Conservation (phyloP, 805 yeast genomes). For the Wickerhamiella shivajii region DNA sequence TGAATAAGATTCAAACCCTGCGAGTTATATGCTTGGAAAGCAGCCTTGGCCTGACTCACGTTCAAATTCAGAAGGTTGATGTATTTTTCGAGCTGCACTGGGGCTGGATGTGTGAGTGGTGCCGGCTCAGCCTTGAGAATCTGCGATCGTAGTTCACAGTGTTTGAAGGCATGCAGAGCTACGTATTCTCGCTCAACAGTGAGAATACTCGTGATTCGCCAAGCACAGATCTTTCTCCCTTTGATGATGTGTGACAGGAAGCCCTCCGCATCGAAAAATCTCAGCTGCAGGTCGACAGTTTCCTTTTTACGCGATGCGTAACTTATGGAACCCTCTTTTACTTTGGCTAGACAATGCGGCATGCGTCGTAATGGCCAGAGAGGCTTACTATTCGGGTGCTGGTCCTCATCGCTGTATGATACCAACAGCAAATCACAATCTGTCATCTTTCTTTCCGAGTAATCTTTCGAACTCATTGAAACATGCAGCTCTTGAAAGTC, state of each 20-base stretch:
- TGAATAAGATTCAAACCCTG: slow-evolving; percentile 83
- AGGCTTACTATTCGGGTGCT: slow-evolving; percentile 11
- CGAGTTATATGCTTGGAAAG: slow-evolving; percentile 49
- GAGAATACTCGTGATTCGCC: slow-evolving; percentile 72
- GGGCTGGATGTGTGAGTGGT: slow-evolving; percentile 24
- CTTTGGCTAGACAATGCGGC: slow-evolving; percentile 61
- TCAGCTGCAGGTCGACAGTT: slow-evolving; percentile 57
- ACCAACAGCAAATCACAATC: slow-evolving; percentile 69
- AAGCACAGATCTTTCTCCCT: slow-evolving; percentile 45
- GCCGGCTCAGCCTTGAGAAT: slow-evolving; percentile 57
- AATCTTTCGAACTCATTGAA: slow-evolving; percentile 39
- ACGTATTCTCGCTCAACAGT: slow-evolving; percentile 89
- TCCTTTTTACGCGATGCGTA: slow-evolving; percentile 41
- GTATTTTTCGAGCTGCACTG: slow-evolving; percentile 27
- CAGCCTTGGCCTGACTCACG: slow-evolving; percentile 82
- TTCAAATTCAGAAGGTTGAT: slow-evolving; percentile 47
- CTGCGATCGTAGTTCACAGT: slow-evolving; percentile 58
- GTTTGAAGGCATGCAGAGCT: slow-evolving; percentile 66
- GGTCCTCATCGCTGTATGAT: slow-evolving; percentile 27
- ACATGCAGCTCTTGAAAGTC: slow-evolving; percentile 80
- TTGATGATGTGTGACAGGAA: slow-evolving; percentile 46
- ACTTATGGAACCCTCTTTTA: slow-evolving; percentile 46
- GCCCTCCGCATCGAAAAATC: slow-evolving; percentile 38
- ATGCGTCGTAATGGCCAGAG: slow-evolving; percentile 1
- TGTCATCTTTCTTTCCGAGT: slow-evolving; percentile 39